Base-by-base conservation (phyloP, 2,329 filamentous ascomycete genomes). In the Cladosporium colombiae region DNA sequence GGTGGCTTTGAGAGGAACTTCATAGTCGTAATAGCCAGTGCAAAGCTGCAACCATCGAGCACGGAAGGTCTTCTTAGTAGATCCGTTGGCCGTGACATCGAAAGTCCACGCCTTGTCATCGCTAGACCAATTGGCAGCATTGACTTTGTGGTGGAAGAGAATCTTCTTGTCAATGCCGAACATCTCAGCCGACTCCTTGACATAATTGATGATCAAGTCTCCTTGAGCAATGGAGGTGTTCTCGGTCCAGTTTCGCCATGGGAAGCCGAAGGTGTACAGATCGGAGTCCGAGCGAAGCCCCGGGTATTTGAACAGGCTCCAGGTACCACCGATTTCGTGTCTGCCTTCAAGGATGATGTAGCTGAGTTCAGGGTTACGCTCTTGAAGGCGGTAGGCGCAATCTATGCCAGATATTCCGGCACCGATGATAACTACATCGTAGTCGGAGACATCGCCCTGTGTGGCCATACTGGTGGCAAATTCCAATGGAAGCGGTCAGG, bases 341-440 rank as follows among this genome's bases (percentile, higher is more conserved):
- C 91, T 87, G 1, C 82, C 83, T 75, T 94, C 91, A 18, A 93
- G 82, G 29, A 94, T 85, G 14, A 85, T 82, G 73, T 90, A 93
- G 2, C 77, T 84, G 46, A 82, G 78, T 52, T 80, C 74, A 0
- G 89, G 87, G 1, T 88, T 69, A 53, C 74, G 70, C 55, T 77
- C 75, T 66, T 78, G 76, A 7, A 78, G 66, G 29, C 88, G 86
- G 72, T 93, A 92, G 16, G 86, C 90, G 14, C 87, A 82, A 70
- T 92, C 92, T 78, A 93, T 89, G 62, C 91, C 91, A 6, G 89
- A 89, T 63, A 93, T 86, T 13, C 91, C 91, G 2, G 89, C 89
- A 14, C 91, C 91, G 62, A 93, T 78, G 70, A 93, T 86, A 71
- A 91, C 68, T 31, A 82, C 73, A 70, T 83, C 81, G 69, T 76